Conservation (phyloP, 345 rosid species). For the Pistacia vera region DNA sequence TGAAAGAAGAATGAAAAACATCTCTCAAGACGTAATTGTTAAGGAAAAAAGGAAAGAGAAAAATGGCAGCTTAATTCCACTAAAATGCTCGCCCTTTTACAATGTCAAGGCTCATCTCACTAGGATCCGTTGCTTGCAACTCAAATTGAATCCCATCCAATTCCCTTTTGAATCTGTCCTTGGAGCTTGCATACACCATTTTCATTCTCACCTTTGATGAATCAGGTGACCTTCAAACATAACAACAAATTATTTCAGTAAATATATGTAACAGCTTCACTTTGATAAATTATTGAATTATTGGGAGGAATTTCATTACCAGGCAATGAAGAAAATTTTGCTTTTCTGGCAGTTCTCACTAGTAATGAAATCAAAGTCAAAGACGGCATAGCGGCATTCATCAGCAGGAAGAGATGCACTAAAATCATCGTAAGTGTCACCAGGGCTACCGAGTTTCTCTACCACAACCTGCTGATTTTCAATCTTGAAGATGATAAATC, state of each 20-base stretch:
- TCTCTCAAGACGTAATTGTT: neutral
- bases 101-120: slow-evolving; percentile 95
- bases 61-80: neutral
- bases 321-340: slow-evolving; percentile 97
- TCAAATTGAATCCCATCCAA: slow-evolving; percentile 92
- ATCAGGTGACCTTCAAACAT: slow-evolving; percentile 71
- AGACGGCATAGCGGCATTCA: slow-evolving; percentile 95
- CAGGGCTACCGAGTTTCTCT: slow-evolving; percentile 74
- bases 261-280: no score
- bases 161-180: slow-evolving; percentile 96
- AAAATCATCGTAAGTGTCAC: slow-evolving; percentile 78
- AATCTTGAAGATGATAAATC: slow-evolving; percentile 88
- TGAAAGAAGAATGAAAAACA: neutral
- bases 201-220: slow-evolving; percentile 76
- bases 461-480: slow-evolving; percentile 80
- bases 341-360: slow-evolving; percentile 93
- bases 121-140: slow-evolving; percentile 98
- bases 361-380: slow-evolving; percentile 82
- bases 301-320: slow-evolving; percentile 40
- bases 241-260: neutral
- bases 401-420: slow-evolving; percentile 66
- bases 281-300: no score
- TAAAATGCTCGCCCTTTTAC: slow-evolving; percentile 78
- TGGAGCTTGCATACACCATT: slow-evolving; percentile 97
- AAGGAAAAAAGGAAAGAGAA: slow-evolving; percentile 8